A percentile compares a stretch with the other conserved stretches of the same genome.
Evolutionary conservation across 2,329 filamentous ascomycete species (phyloP).

Genomic region (Trichoderma sp.): DNA sequence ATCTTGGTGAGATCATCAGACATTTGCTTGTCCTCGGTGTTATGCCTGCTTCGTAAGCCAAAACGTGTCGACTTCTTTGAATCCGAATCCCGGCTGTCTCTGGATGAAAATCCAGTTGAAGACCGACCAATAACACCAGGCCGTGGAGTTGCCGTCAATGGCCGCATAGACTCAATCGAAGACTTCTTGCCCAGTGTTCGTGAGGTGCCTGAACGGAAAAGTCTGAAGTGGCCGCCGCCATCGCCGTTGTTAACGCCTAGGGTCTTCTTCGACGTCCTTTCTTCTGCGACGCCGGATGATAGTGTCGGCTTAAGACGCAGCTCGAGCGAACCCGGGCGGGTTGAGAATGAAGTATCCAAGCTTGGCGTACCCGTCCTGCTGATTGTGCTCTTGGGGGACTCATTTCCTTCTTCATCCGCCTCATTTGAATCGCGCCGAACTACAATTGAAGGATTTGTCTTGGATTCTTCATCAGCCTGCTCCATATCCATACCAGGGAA

Average conservation of each 20-base stretch:
- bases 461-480: slow-evolving; percentile 44
- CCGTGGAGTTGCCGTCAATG: slow-evolving; percentile 36
- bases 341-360: slow-evolving; percentile 52
- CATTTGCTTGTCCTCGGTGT: slow-evolving; percentile 56
- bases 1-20: slow-evolving; percentile 94
- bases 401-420: slow-evolving; percentile 49
- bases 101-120: slow-evolving; percentile 45
- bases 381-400: slow-evolving; percentile 40
- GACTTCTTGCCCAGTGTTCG: slow-evolving; percentile 50
- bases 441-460: slow-evolving; percentile 61
- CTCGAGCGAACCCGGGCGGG: slow-evolving; percentile 72
- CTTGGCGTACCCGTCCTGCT: slow-evolving; percentile 37
- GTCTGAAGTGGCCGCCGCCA: slow-evolving; percentile 43
- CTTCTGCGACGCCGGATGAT: slow-evolving; percentile 49
- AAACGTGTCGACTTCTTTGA: slow-evolving; percentile 55
- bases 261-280: slow-evolving; percentile 41
- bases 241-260: slow-evolving; percentile 50
- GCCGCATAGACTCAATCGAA: slow-evolving; percentile 55
- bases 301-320: slow-evolving; percentile 80
- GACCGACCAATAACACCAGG: slow-evolving; percentile 45
- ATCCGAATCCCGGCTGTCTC: slow-evolving; percentile 41
- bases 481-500: slow-evolving; percentile 78
- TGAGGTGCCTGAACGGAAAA: slow-evolving; percentile 47
- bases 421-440: slow-evolving; percentile 38
- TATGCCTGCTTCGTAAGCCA: slow-evolving; percentile 48